Base-by-base conservation (phyloP, 345 rosid genomes). In the Murraya paniculata region DNA sequence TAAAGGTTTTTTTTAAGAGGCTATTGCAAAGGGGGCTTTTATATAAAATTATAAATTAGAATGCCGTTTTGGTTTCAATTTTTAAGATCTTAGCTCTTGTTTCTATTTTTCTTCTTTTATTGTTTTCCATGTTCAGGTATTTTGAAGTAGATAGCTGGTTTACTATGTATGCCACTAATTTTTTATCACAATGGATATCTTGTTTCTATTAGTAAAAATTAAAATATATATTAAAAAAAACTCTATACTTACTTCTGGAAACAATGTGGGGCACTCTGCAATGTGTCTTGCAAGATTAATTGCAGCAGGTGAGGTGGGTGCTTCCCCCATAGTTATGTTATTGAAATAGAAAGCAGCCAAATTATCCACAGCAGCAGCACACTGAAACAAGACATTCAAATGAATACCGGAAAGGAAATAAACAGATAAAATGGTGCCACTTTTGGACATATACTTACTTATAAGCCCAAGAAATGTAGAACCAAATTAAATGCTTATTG, bases 331-430 rank as follows among this genome's bases (percentile, higher is more conserved):
- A 27, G 96, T 94, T 77, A 97, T 93, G 89, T 94, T 94, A 86
- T 93, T 97, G 86, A 97, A 94, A 86, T 94, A 97, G 79, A 84
- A 97, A 77, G 95, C 88, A 80, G 99, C 98, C 87, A 97, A 90
- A 87, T 94, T 94, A 78, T 97, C 99, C 67, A 94, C 95, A 72
- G 98, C 93, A 83, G 93, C 81, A 73, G 99, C 99, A 87, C 98
- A 94, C 99, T 97, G 93, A 75, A 80, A 85, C 41, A 28, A 74
- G 68, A 77, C 53, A 55, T 80, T 68, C 75, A 80, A 66, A 62
- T 7, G 61, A 61, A 16, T 79, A 62, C n/a, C 2, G 11, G 59
- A 70, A 60, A 71, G 30, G 25, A 71, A 13, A 70, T 16, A 50
- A 38, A 38, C 24, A 68, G 61, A 62, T 61, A 57, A 45, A 25